These are phyloP conservation scores for Termitomyces sp. DNA, from an alignment of 768 basidiomycete species.

Conservation along the genomic window DNA sequence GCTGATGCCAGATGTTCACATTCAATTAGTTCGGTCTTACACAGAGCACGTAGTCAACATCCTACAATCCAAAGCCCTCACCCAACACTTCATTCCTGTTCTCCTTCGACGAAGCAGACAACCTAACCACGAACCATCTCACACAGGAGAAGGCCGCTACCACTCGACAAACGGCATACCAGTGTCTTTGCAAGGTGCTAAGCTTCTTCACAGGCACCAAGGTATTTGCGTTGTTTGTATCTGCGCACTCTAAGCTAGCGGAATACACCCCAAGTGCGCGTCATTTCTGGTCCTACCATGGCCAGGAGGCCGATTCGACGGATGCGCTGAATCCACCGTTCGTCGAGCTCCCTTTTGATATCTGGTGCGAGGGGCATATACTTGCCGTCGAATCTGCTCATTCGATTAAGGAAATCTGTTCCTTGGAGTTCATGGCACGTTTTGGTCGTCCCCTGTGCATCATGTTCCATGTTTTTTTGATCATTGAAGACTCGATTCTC, in stretches of 20 bases:
- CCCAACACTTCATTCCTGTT: neutral
- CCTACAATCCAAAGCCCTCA: neutral
- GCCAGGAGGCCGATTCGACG: neutral
- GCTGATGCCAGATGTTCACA: too few relatives aligned
- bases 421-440: neutral
- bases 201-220: neutral
- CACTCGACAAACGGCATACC: neutral
- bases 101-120: neutral
- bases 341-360: conserved; percentile 5
- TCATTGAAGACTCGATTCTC: neutral
- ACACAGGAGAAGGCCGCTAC: neutral
- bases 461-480: neutral
- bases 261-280: neutral
- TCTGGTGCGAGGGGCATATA: neutral
- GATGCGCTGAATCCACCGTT: neutral
- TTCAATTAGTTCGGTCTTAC: neutral
- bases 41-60: neutral
- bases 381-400: neutral
- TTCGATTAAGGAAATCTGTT: neutral
- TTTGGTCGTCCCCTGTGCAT: conserved; percentile 1
- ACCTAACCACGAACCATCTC: neutral
- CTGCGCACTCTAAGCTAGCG: neutral
- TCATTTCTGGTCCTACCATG: neutral
- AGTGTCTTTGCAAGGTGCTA: conserved; percentile 3
- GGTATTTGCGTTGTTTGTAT: neutral